These are phyloP conservation scores for Tetrapisispora namnaoensis DNA, from an alignment of 805 yeast species.

Conservation along the genomic window DNA sequence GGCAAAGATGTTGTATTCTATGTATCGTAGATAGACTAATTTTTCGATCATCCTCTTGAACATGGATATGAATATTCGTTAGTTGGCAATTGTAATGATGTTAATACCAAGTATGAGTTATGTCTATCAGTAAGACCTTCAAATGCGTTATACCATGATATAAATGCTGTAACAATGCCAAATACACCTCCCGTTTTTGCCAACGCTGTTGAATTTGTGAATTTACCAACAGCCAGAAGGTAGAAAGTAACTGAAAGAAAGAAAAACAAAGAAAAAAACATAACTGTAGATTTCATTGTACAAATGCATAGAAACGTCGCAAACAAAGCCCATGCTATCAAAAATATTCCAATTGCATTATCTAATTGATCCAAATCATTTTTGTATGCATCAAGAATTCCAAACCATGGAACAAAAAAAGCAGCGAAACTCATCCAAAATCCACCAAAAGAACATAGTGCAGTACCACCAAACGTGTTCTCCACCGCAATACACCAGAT, in stretches of 20 bases:
- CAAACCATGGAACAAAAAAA: conserved; percentile 48
- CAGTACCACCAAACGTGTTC: conserved; percentile 61
- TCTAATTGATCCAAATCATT: conserved; percentile 29
- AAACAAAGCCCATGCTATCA: conserved; percentile 58
- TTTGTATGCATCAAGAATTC: conserved; percentile 44
- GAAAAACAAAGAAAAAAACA: conserved; percentile 49
- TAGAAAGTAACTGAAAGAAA: conserved; percentile 45
- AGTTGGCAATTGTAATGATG: conserved; percentile 27
- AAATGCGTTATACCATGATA: conserved; percentile 63
- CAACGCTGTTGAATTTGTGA: conserved; percentile 34
- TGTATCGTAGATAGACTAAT: too few species aligned
- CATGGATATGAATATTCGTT: conserved; percentile 8
- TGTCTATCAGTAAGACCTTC: conserved; percentile 59
- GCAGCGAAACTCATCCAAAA: conserved; percentile 64
- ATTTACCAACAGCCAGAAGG: conserved; percentile 43
- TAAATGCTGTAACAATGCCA: conserved; percentile 49
- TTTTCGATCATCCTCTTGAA: background rate
- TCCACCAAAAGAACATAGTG: conserved; percentile 54
- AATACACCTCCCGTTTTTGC: conserved; percentile 52
- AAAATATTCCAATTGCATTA: conserved; percentile 50
- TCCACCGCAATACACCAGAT: conserved; percentile 56
- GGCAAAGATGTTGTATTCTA: too few species aligned
- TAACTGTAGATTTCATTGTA: conserved; percentile 56
- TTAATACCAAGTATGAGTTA: conserved; percentile 37
- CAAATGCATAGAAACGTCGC: conserved; percentile 43